Evolutionary conservation across 257 asterid genomes (phyloP), one percentile per base, ranked within the genome.

Genomic region (Henckelia pumila): DNA sequence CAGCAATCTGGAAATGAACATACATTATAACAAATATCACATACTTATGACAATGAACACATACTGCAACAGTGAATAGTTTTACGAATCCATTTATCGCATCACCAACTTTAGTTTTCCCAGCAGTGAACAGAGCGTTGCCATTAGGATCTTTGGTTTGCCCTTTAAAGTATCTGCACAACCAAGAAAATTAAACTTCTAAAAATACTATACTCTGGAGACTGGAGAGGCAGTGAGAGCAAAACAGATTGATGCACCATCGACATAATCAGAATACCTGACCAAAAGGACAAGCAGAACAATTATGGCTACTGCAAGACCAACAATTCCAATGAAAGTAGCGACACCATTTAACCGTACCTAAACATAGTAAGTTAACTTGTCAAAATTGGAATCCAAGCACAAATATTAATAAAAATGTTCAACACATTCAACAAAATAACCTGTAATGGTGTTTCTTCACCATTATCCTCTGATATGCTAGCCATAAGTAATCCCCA

Each of bases 401-500:
- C 56, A 66, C 14, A 16, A 47, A 53, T 60, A 56, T 55, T 33
- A 17, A 30, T 20, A 59, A n/a, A 32, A 53, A 57, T 66, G 67
- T 64, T 47, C 21, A 62, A 66, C 59, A 55, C 50, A 63, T 55
- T 59, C 25, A 69, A 69, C 16, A 56, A 56, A 44, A 44, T 44
- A 68, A 91, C 99, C 97, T 93, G 99, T 81, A 93, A 74, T 26
- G 99, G 96, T 68, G 99, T 93, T 80, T 93, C 99, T 87, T 93
- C 99, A 68, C 94, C 96, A 79, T 86, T 93, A 78, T 93, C 98
- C 77, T 93, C 98, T 8, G 97, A 85, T 71, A 93, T 93, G 76
- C 99, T 93, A 16, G 97, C 97, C 99, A 93, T 93, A 59, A 93
- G 86, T 71, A 93, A 75, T 57, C 99, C 99, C 97, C 97, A 93